Base-by-base conservation (phyloP, 2,329 filamentous ascomycete genomes). In the Penicillium sp. region DNA sequence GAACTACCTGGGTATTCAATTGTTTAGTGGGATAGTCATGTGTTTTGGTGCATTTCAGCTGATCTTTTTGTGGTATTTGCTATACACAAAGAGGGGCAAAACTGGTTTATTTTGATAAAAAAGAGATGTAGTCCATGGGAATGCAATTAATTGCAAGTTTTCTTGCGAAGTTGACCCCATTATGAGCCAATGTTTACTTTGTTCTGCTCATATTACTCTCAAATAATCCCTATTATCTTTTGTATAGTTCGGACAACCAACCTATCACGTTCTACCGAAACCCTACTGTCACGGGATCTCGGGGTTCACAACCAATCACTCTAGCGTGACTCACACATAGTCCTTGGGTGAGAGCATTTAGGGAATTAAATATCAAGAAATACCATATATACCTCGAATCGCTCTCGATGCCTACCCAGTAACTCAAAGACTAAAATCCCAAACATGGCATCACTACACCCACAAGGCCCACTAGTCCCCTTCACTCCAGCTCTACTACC, bases 1-100 rank as follows among this genome's bases (percentile, higher is more conserved):
- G 28, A 57, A 61, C 15, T 77, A 72, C 53, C 48, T 71, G 9
- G 70, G 70, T 47, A 69, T 74, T 8, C 74, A 77, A 60, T 60
- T 72, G 2, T 77, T 74, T 58, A 66, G 71, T 4, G 74, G 68
- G 0, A 53, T 61, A 9, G 56, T 64, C n/a, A 61, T 76, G 57
- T 46, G 71, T 9, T 52, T 69, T 3, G 75, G 75, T 31, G 56
- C 61, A 12, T 42, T 59, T 1, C 53, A 72, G 9, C 48, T 75
- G 38, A 34, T 55, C 19, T 22, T 50, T 2, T 24, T 61, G 17
- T 60, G 57, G 54, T 57, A 57, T 51, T 26, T 57, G 19, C 40
- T 61, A 3, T 49, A 49, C 15, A 59, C 43, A 13, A 45, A 44
- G 3, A 49, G 57, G 41, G 45, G 49, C 29, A 59, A 59, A 38